Percentiles rank a stretch among this genome's conserved stretches.
phyloP scores from a whole-genome alignment of 768 basidiomycete species.

The Candolleomyces efflorescens region DNA sequence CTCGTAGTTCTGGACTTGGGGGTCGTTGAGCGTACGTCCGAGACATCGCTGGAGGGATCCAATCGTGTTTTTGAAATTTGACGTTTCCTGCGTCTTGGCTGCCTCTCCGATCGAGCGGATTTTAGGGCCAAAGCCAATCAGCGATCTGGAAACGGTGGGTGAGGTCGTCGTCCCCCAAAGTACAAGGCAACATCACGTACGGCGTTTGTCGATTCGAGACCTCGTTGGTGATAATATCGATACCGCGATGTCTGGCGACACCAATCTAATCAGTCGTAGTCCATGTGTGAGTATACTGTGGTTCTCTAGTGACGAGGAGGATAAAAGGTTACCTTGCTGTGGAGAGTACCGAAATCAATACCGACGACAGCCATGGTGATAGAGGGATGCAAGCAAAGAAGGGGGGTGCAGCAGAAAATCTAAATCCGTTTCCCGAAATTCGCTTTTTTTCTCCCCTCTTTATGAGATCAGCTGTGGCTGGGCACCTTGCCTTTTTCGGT shows the following conservation, averaged over 20 bases:
- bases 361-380: slow-evolving; percentile 86
- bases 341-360: slow-evolving; percentile 88
- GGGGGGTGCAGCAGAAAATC: slow-evolving; percentile 8
- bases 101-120: slow-evolving; percentile 90
- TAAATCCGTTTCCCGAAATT: slow-evolving; percentile 3
- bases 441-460: slow-evolving; percentile 11
- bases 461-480: slow-evolving; percentile 6
- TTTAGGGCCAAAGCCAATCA: slow-evolving; percentile 58
- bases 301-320: not conserved
- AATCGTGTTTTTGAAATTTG: slow-evolving; percentile 97
- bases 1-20: slow-evolving; percentile 80
- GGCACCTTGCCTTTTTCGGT: slow-evolving; percentile 10
- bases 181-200: slow-evolving; percentile 43
- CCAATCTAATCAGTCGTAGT: slow-evolving; percentile 63
- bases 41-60: slow-evolving; percentile 89
- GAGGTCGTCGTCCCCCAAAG: not conserved
- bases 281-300: not conserved
- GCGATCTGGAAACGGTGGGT: slow-evolving; percentile 49
- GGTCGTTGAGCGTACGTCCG: slow-evolving; percentile 75
- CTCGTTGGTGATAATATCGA: slow-evolving; percentile 98
- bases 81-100: slow-evolving; percentile 96
- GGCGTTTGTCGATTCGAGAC: slow-evolving; percentile 96
- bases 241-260: slow-evolving; percentile 91
- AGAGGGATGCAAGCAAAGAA: slow-evolving; percentile 13
- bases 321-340: slow-evolving; percentile 64